Conservation (phyloP, 768 basidiomycete genomes). For the Auricularia sp. region DNA sequence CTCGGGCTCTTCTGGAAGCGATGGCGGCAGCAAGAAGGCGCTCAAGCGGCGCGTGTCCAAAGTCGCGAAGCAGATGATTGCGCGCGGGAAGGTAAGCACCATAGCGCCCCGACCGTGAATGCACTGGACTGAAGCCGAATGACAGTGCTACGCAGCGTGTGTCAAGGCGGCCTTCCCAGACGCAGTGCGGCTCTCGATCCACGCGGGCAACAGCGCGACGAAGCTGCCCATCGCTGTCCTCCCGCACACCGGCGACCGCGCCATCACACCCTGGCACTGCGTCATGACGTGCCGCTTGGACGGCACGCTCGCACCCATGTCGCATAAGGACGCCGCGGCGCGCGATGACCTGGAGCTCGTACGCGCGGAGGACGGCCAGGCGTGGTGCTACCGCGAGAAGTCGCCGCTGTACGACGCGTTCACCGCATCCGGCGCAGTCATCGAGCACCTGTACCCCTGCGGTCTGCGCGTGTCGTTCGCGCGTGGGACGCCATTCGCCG, state of each 20-base stretch:
- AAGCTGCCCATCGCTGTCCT: neutral
- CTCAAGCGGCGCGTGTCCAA: neutral
- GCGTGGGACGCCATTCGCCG: too few species aligned
- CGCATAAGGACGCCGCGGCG: neutral
- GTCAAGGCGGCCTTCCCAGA: neutral
- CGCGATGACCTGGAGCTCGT: neutral
- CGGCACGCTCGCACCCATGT: neutral
- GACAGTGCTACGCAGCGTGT: neutral
- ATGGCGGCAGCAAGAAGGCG: neutral
- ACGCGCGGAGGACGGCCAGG: neutral
- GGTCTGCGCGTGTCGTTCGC: neutral
- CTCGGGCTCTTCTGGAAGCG: too few species aligned
- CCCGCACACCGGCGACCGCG: neutral
- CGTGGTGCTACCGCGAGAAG: neutral
- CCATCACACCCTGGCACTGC: neutral
- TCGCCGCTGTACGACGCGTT: neutral
- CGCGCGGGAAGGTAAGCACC: neutral
- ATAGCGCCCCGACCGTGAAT: neutral
- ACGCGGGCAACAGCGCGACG: neutral
- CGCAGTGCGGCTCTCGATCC: neutral
- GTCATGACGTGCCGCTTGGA: neutral
- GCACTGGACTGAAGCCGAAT: neutral
- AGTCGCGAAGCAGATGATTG: neutral
- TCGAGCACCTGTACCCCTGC: neutral
- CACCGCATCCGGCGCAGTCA: neutral